Conservation (phyloP, 495 filamentous ascomycete species). For the Penicillium ucsense region DNA sequence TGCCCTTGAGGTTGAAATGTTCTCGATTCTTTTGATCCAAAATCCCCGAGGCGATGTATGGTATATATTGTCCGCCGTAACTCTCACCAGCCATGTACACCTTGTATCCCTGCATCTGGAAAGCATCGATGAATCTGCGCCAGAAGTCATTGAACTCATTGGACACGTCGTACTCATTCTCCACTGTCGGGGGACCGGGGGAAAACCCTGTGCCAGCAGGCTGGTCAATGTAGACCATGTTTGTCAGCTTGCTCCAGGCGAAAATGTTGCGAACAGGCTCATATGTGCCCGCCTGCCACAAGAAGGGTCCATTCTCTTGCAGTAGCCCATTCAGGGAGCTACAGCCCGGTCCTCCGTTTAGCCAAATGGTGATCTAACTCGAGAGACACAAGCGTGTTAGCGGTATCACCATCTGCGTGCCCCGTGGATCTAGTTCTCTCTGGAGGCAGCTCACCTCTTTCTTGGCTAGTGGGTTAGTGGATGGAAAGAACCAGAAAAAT, state of each 20-base stretch:
- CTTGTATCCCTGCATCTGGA: conserved; percentile 50
- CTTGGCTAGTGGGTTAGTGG: conserved; percentile 38
- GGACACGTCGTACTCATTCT: conserved; percentile 54
- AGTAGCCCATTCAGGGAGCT: conserved; percentile 60
- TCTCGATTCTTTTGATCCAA: conserved; percentile 55
- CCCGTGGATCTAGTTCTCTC: too few species aligned
- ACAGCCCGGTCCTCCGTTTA: conserved; percentile 65
- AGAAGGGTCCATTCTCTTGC: conserved; percentile 68
- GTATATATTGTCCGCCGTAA: conserved; percentile 69
- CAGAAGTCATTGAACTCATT: conserved; percentile 62
- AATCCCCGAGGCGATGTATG: conserved; percentile 70
- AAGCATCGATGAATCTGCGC: conserved; percentile 60
- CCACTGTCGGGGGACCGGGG: conserved; percentile 50
- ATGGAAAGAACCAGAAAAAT: conserved; percentile 76
- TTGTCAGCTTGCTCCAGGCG: conserved; percentile 65
- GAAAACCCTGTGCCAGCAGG: conserved; percentile 70
- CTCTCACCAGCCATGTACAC: conserved; percentile 63
- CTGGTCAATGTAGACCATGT: conserved; percentile 68
- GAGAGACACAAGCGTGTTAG: conserved; percentile 14
- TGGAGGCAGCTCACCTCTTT: conserved; percentile 46
- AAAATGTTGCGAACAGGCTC: conserved; percentile 56
- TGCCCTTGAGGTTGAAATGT: conserved; percentile 58
- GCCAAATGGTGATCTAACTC: conserved; percentile 56
- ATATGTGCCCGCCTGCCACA: conserved; percentile 61
- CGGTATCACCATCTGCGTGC: not conserved